phyloP scores from a whole-genome alignment of 805 yeast genomes.

The Metahyphopichia silvanorum region DNA sequence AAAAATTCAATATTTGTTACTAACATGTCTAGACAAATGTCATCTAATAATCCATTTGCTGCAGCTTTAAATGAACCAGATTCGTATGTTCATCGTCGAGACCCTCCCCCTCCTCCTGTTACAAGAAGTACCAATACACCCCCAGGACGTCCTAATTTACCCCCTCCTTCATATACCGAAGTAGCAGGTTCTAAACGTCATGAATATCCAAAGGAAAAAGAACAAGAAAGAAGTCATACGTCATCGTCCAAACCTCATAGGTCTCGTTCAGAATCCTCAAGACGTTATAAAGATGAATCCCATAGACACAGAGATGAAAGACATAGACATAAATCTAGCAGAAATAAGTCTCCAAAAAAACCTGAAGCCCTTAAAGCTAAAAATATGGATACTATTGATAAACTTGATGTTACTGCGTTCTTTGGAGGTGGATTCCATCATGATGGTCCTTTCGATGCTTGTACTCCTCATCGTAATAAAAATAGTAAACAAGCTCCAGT shows the following conservation, averaged over 20 bases:
- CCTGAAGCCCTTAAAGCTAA: constrained; percentile 52
- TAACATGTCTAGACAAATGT: constrained; percentile 22
- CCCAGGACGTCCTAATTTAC: constrained; percentile 31
- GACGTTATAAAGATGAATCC: constrained; percentile 6
- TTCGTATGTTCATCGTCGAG: constrained; percentile 34
- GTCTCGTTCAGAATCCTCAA: constrained; percentile 5
- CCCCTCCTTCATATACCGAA: constrained; percentile 71
- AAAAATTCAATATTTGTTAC: no score
- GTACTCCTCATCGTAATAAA: constrained; percentile 93
- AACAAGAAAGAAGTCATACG: constrained; percentile 18
- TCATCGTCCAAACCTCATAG: constrained; percentile 7
- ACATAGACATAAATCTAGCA: constrained; percentile 10
- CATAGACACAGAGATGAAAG: constrained; percentile 8
- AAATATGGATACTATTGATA: constrained; percentile 90
- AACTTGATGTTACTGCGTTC: constrained; percentile 91
- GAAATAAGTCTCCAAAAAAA: constrained; percentile 34
- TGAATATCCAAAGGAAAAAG: constrained; percentile 57
- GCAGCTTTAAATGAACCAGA: constrained; percentile 40
- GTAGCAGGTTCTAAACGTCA: constrained; percentile 48
- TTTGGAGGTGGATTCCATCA: constrained; percentile 96
- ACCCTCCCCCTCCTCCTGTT: constrained; percentile 25
- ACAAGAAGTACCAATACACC: constrained; percentile 18
- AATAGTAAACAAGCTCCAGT: constrained; percentile 79
- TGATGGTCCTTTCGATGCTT: constrained; percentile 99
- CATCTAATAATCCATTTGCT: constrained; percentile 54